Evolutionary conservation across 2,329 filamentous ascomycete species (phyloP), one percentile per base, ranked within the genome.

Genomic region (Beauveria caledonica): DNA sequence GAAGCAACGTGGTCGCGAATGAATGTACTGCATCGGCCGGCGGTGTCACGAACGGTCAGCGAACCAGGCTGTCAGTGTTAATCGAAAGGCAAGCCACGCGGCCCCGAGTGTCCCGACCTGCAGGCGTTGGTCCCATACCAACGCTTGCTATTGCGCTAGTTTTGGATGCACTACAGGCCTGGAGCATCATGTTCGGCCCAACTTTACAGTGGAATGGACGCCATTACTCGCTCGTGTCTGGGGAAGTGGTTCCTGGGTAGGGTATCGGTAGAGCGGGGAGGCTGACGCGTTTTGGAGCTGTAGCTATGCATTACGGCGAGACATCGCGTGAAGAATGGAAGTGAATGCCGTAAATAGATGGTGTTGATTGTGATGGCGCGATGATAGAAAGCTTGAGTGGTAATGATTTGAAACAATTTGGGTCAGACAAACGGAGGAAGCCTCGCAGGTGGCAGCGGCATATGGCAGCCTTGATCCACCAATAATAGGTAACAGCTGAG

Each of bases 211-310:
- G 19, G 7, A 3, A 27, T 44, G 17, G 13, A 25, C 23, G 40
- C 39, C n/a, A 56, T 23, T 48, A 23, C 44, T 48, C 15, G n/a
- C n/a, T 5, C 19, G n/a, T 29, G 54, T 57, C 45, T 49, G 54
- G 54, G 55, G 55, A 58, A 57, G 54, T 45, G 42, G 55, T 50
- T 29, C 55, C 29, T 58, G 45, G 55, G 55, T 50, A 58, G 23
- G 45, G 55, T 58, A 33, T 58, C 50, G 45, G 33, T 13, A 3
- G 21, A 4, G 8, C 25, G 52, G 40, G 23, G 40, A 17, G 25
- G 9, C 5, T 27, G 33, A 40, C 19, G 19, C 46, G 44, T 21
- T 46, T 17, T 19, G 27, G 11, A 4, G 33, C 33, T 11, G 27
- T 9, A 33, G 15, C n/a, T 50, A 33, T n/a, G 27, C 51, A n/a